Conservation (phyloP, 2,329 filamentous ascomycete genomes). For the Torrubiella hemipterigena region DNA sequence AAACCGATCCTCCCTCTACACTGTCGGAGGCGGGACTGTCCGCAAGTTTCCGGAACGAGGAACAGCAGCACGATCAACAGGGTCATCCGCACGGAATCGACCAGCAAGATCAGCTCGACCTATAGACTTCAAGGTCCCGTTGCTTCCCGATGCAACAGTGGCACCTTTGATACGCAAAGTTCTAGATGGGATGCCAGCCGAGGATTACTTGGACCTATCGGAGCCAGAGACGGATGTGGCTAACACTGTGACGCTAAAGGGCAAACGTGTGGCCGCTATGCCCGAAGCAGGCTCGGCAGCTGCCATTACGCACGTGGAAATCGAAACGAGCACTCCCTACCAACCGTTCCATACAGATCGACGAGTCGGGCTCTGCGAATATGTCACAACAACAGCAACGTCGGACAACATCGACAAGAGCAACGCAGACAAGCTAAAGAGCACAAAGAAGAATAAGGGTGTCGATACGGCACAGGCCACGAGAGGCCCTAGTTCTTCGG, state of each 20-base stretch:
- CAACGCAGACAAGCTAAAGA: conserved; percentile 22
- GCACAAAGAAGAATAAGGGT: conserved; percentile 18
- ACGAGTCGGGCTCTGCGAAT: conserved; percentile 67
- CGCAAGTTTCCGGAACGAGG: conserved; percentile 50
- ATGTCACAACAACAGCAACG: conserved; percentile 23
- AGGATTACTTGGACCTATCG: conserved; percentile 41
- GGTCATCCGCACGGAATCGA: no score
- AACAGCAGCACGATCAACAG: conserved; percentile 38
- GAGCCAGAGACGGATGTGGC: conserved; percentile 41
- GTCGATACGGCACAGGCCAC: conserved; percentile 6
- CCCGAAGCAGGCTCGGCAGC: conserved; percentile 40
- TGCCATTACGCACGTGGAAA: conserved; percentile 67
- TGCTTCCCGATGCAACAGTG: conserved; percentile 46
- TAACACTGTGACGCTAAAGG: conserved; percentile 39
- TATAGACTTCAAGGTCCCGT: conserved; percentile 55
- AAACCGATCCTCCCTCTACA: conserved; percentile 50
- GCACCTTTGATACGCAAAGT: conserved; percentile 43
- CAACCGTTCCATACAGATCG: conserved; percentile 92
- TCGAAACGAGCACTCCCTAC: conserved; percentile 90
- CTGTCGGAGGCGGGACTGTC: conserved; percentile 53
- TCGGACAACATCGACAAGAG: conserved; percentile 25
- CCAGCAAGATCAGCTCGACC: conserved; percentile 44
- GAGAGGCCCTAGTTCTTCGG: conserved; percentile 10
- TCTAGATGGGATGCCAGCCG: conserved; percentile 35
- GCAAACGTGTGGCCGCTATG: conserved; percentile 20